Percentiles rank a stretch among this genome's conserved stretches.
These are phyloP conservation scores for Verruconis gallopava DNA, from an alignment of 2,329 filamentous ascomycete genomes.

Conservation along the genomic window DNA sequence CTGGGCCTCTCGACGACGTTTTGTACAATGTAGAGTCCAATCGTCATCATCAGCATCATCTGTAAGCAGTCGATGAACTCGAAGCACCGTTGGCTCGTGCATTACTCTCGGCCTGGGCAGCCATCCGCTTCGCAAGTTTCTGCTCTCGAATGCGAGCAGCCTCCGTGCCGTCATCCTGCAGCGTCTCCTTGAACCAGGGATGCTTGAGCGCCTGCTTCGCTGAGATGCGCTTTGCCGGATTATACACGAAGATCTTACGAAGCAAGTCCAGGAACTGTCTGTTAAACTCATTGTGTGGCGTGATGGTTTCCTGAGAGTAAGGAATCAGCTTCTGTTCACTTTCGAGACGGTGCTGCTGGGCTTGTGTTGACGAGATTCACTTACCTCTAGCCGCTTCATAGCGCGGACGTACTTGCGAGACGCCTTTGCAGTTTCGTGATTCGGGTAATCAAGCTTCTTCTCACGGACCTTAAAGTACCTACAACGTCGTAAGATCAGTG, in stretches of 20 bases:
- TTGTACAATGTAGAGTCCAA: too few species aligned
- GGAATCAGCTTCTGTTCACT: too few species aligned
- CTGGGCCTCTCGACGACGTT: too few species aligned
- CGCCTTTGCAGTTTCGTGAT: conserved; percentile 47
- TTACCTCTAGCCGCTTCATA: conserved; percentile 51
- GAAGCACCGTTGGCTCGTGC: too few species aligned
- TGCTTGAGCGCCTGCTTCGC: conserved; percentile 53
- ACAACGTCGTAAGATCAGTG: conserved; percentile 23
- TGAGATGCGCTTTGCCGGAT: conserved; percentile 51
- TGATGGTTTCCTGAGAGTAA: conserved; percentile 48
- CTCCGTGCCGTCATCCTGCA: conserved; percentile 54
- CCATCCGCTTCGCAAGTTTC: conserved; percentile 4
- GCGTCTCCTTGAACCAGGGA: conserved; percentile 51
- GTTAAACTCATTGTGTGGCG: conserved; percentile 46
- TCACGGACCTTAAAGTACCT: conserved; percentile 41
- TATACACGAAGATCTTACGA: conserved; percentile 51
- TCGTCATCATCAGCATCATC: too few species aligned
- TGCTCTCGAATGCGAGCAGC: conserved; percentile 41
- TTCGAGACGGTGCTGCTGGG: not conserved
- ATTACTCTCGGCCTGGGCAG: not conserved
- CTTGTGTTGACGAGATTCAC: conserved; percentile 18
- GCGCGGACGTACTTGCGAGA: conserved; percentile 54
- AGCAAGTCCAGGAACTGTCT: conserved; percentile 50
- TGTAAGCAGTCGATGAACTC: too few species aligned
- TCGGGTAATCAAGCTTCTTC: conserved; percentile 48